Percentiles rank a stretch among this genome's conserved stretches.
Evolutionary conservation across 116 monocot genomes (phyloP).

Genomic region (Cymodocea nodosa): DNA sequence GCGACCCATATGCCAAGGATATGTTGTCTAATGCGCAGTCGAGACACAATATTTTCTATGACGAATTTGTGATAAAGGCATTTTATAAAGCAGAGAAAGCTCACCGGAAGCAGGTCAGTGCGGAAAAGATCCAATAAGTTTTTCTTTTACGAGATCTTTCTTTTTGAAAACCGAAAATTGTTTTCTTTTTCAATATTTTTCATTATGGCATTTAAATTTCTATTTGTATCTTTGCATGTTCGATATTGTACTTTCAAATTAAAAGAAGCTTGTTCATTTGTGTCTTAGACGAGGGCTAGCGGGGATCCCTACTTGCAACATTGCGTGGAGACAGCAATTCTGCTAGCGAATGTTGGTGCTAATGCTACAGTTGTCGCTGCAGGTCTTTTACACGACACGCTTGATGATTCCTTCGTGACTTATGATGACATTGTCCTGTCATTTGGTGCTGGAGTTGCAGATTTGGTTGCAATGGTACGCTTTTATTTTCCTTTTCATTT

Average conservation of each 20-base stretch:
- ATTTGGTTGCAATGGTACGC: conserved; percentile 79
- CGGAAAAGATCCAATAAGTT: not conserved
- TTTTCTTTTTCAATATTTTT: too few species aligned
- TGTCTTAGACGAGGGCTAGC: conserved; percentile 52
- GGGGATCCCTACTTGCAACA: conserved; percentile 92
- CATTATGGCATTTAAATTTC: not conserved
- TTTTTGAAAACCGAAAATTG: not conserved
- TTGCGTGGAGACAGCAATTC: conserved; percentile 86
- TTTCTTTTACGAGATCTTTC: not conserved
- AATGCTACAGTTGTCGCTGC: conserved; percentile 78
- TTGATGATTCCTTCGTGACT: conserved; percentile 82
- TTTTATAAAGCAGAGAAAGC: conserved; percentile 88
- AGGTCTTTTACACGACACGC: conserved; percentile 85
- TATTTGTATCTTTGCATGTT: too few species aligned
- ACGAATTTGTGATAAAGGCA: conserved; percentile 69
- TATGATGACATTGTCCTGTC: conserved; percentile 46
- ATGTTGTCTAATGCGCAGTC: conserved; percentile 49
- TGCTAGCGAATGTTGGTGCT: conserved; percentile 68
- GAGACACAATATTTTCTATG: conserved; percentile 65
- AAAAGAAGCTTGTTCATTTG: not conserved
- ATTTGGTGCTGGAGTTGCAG: conserved; percentile 71
- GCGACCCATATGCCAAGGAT: conserved; percentile 41
- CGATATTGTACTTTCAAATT: not conserved
- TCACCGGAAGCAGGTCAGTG: conserved; percentile 74
- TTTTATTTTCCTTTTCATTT: not conserved